Evolutionary conservation across 176 grass and related monocot genomes (phyloP).

Genomic region (Alopecurus myosuroides): DNA sequence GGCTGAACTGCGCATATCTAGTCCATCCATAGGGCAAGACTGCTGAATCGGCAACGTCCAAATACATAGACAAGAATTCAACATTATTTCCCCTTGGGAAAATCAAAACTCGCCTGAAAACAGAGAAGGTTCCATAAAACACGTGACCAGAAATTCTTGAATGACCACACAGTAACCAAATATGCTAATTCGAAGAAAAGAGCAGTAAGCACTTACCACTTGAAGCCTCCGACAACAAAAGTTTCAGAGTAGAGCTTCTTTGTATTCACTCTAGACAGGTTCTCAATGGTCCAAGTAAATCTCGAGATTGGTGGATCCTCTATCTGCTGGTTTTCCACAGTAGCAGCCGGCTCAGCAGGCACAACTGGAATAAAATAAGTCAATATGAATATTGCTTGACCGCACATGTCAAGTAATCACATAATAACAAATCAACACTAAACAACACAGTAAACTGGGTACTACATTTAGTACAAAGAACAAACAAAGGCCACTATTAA

Average conservation of each 20-base stretch:
- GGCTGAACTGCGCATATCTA: conserved; percentile 97
- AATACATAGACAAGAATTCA: conserved; percentile 91
- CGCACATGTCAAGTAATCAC: background rate
- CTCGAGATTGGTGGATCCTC: conserved; percentile 87
- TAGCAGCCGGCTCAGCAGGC: conserved; percentile 53
- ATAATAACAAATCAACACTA: conserved; percentile 13
- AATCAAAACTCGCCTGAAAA: conserved; percentile 85
- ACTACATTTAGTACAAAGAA: background rate
- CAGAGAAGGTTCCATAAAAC: background rate
- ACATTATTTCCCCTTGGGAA: conserved; percentile 99
- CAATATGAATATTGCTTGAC: conserved; percentile 8
- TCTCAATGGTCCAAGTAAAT: conserved; percentile 95
- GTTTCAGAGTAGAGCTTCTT: conserved; percentile 96
- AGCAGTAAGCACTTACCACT: conserved; percentile 56
- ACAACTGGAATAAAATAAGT: conserved; percentile 38
- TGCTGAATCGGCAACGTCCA: conserved; percentile 94
- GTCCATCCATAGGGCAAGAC: conserved; percentile 93
- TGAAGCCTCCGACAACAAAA: conserved; percentile 85
- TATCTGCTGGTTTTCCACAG: conserved; percentile 74
- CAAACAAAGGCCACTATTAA: conserved; percentile 15
- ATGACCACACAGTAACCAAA: background rate
- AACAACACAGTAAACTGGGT: background rate
- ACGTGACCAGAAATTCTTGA: background rate
- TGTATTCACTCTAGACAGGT: conserved; percentile 67
- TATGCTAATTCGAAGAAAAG: background rate